Evolutionary conservation across 2,329 filamentous ascomycete genomes (phyloP).

Genomic region (Pseudogymnoascus sp.): DNA sequence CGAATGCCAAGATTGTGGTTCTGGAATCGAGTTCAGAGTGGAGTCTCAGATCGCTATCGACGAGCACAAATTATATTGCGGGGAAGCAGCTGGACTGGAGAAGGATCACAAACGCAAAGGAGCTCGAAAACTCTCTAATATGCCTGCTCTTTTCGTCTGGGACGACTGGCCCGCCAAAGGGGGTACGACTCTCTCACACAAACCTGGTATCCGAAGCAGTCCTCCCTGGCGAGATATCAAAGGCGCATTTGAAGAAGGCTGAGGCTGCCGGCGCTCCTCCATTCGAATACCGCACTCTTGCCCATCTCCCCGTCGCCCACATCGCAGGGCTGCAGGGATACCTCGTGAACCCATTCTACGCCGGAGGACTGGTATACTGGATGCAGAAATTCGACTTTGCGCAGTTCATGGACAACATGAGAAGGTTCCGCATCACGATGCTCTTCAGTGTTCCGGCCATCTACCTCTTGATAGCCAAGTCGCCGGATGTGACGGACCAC

Average conservation of each 20-base stretch:
- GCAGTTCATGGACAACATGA: constrained; percentile 60
- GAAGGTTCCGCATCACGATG: constrained; percentile 60
- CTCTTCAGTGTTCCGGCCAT: constrained; percentile 67
- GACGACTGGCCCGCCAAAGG: constrained; percentile 76
- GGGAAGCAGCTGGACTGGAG: constrained; percentile 45
- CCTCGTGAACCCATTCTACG: constrained; percentile 38
- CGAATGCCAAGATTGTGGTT: constrained; percentile 49
- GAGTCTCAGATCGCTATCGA: constrained; percentile 55
- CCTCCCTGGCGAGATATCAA: constrained; percentile 29
- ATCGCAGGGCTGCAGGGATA: constrained; percentile 42
- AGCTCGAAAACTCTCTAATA: constrained; percentile 43
- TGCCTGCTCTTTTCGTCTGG: constrained; percentile 73
- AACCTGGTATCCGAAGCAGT: constrained; percentile 59
- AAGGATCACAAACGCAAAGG: constrained; percentile 50
- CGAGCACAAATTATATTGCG: constrained; percentile 43
- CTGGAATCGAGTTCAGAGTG: constrained; percentile 46
- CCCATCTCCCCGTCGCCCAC: constrained; percentile 39
- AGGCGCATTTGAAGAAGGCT: constrained; percentile 22
- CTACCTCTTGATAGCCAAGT: constrained; percentile 63
- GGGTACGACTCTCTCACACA: constrained; percentile 65
- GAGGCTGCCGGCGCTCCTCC: constrained; percentile 16
- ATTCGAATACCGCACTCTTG: constrained; percentile 35
- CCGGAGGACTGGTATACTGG: constrained; percentile 52
- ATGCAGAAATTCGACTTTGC: constrained; percentile 73
- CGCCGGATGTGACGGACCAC: constrained; percentile 53